Evolutionary conservation across 257 asterid species (phyloP), one percentile per base, ranked within the genome.

Genomic region (Nicotiana attenuata): DNA sequence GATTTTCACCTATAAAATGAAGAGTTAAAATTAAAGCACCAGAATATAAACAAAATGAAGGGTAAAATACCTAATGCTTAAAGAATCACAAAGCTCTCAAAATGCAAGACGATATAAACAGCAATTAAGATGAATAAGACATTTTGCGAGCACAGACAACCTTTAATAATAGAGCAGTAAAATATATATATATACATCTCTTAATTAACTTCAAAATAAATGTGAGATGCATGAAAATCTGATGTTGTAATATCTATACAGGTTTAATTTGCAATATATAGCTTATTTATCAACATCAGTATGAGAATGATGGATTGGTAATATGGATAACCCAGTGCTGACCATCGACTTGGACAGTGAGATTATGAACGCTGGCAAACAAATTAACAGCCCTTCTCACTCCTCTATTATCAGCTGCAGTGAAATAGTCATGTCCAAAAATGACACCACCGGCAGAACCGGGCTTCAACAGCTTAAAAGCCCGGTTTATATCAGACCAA

Each of bases 401-500:
- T 1, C 96, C 96, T 78, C 60, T 87, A n/a, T 85, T 87, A 26
- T 87, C 90, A 5, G 88, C 90, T 14, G 84, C 63, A 7, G 83
- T 64, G 9, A 7, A 20, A 47, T 88, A 89, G 66, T 92, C 96
- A 41, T 92, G 96, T 17, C 96, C 96, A 81, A 92, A 92, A 8
- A 92, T 86, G 10, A 90, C 86, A 2, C 93, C 96, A 3, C 93
- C 92, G 0, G 4, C 20, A 1, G 13, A 14, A 15, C 79, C 79
- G 61, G 92, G 91, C 76, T 77, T 85, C 35, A 91, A 75, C 5
- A 91, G 77, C 87, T 92, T 90, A 65, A 78, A 88, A 0, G 94
- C 94, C 81, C 88, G 85, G 75, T 89, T 92, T 31, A 92, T 92
- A 60, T 92, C 97, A 0, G 83, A 71, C 97, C 94, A 92, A 0